A percentile compares a stretch with the other conserved stretches of the same genome.
phyloP scores from a whole-genome alignment of 192 early-diverging fungal species.

The Chytriomyces hyalinus region DNA sequence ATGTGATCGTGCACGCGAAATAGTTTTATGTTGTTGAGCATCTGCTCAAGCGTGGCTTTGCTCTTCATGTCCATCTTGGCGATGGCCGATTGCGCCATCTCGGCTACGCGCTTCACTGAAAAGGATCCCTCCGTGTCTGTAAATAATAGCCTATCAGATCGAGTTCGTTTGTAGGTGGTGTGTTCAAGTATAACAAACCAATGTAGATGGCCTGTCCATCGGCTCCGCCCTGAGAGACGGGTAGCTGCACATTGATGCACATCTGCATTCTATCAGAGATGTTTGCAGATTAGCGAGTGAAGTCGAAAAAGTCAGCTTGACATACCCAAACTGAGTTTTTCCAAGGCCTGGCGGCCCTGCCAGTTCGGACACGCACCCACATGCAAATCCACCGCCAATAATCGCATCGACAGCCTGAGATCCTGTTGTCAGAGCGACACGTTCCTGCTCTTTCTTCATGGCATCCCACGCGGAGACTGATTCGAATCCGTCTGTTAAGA shows the following conservation, averaged over 20 bases:
- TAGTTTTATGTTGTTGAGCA: slow-evolving; percentile 39
- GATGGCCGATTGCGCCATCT: slow-evolving; percentile 39
- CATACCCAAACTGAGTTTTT: slow-evolving; percentile 60
- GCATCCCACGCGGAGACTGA: slow-evolving; percentile 47
- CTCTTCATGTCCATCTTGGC: neutral
- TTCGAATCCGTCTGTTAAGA: slow-evolving; percentile 27
- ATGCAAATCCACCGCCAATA: slow-evolving; percentile 51
- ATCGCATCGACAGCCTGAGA: slow-evolving; percentile 46
- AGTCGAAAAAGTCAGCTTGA: neutral
- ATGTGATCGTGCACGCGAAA: slow-evolving; percentile 45
- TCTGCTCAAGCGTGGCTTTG: slow-evolving; percentile 8
- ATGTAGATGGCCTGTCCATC: slow-evolving; percentile 50
- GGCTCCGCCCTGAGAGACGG: slow-evolving; percentile 22
- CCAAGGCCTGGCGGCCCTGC: slow-evolving; percentile 57
- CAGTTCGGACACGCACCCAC: slow-evolving; percentile 54
- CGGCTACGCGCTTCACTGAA: slow-evolving; percentile 38
- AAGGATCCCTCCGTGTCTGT: slow-evolving; percentile 59
- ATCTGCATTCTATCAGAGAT: slow-evolving; percentile 50
- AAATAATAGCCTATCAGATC: neutral
- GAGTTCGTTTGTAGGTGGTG: neutral
- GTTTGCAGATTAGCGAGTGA: neutral
- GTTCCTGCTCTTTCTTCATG: slow-evolving; percentile 34
- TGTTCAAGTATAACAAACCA: slow-evolving; percentile 28
- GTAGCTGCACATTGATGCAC: slow-evolving; percentile 51
- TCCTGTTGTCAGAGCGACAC: slow-evolving; percentile 42